Conservation (phyloP, 495 filamentous ascomycete genomes). For the Daldinia loculata region DNA sequence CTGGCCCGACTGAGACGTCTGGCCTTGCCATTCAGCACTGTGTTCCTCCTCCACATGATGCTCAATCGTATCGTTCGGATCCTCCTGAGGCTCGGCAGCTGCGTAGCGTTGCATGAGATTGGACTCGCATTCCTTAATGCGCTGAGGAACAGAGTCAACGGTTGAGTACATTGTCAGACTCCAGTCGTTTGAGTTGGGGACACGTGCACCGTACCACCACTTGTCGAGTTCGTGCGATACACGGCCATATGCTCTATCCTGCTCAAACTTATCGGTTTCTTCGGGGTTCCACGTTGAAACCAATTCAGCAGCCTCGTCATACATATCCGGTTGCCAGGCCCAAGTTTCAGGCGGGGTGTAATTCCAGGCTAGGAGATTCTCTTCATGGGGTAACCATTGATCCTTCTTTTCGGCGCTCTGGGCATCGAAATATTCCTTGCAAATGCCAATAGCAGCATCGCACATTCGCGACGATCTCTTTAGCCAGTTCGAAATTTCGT, state of each 20-base stretch:
- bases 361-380: constrained; percentile 52
- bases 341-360: constrained; percentile 50
- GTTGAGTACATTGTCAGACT: constrained; percentile 59
- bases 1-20: constrained; percentile 52
- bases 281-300: constrained; percentile 55
- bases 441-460: constrained; percentile 50
- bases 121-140: constrained; percentile 59
- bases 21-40: constrained; percentile 59
- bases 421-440: constrained; percentile 51
- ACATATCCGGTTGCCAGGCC: constrained; percentile 44
- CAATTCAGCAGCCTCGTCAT: constrained; percentile 46
- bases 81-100: constrained; percentile 51
- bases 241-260: constrained; percentile 60
- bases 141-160: constrained; percentile 59
- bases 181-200: constrained; percentile 63
- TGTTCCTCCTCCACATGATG: constrained; percentile 59
- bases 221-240: constrained; percentile 65
- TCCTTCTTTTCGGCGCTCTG: constrained; percentile 44
- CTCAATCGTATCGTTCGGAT: constrained; percentile 45
- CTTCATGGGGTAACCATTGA: constrained; percentile 47
- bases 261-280: constrained; percentile 58
- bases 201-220: constrained; percentile 64
- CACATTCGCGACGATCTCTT: constrained; percentile 62
- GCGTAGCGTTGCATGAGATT: constrained; percentile 59
- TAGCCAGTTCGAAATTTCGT: constrained; percentile 58